Evolutionary conservation across 73 alveolate genomes (phyloP).

Genomic region (Stentor roeselii): DNA sequence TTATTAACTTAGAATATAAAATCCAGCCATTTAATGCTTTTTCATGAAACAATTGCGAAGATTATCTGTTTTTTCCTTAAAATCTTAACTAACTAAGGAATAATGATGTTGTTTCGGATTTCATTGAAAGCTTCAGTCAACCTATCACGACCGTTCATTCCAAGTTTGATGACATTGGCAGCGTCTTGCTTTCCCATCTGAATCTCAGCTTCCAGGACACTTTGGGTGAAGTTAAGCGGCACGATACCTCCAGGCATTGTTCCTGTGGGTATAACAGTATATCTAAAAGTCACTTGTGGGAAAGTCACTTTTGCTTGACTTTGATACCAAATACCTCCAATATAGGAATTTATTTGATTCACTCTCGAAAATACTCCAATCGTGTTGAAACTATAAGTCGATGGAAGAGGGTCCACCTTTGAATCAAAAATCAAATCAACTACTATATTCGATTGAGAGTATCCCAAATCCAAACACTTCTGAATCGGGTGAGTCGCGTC

Average conservation of each 20-base stretch:
- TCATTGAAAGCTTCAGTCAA: not conserved
- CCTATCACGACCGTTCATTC: not conserved
- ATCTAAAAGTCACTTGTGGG: not conserved
- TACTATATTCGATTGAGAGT: not conserved
- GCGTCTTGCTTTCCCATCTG: conserved; percentile 18
- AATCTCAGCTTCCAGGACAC: conserved; percentile 8
- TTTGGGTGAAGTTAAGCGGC: conserved; percentile 13
- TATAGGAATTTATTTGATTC: not conserved
- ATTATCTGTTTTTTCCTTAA: not conserved
- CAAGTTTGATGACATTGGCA: not conserved
- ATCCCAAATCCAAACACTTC: not conserved
- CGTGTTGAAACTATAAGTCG: not conserved
- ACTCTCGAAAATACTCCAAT: not conserved
- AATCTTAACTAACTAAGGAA: not conserved
- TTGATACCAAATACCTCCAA: not conserved
- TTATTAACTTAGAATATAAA: too few species aligned
- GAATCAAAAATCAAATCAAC: not conserved
- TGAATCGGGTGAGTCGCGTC: not conserved
- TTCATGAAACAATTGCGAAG: not conserved
- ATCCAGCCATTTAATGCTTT: not conserved
- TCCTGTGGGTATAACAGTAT: not conserved
- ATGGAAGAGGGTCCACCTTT: not conserved
- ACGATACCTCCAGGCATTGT: conserved; percentile 23
- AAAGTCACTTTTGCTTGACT: not conserved
- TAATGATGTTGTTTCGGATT: not conserved